Evolutionary conservation across 352 stramenopile genomes (phyloP).

Genomic region (Blastocystis hominis): DNA sequence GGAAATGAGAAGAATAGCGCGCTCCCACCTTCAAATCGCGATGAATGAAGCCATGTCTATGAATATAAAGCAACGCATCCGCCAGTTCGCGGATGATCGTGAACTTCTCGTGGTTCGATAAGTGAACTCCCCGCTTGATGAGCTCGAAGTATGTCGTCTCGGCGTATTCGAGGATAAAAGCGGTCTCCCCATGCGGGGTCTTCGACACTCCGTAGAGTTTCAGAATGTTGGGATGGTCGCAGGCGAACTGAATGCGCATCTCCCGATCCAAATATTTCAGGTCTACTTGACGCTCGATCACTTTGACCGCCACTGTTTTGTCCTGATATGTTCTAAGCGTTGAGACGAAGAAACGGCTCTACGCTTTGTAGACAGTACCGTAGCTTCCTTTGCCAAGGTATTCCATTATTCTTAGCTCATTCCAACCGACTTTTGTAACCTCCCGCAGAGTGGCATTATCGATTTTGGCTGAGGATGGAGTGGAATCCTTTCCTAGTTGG

Average conservation of each 20-base stretch:
- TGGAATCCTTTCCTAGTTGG: too few relatives aligned
- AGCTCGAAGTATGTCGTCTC: background rate
- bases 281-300: background rate
- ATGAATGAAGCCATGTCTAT: background rate
- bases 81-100: conserved; percentile 1
- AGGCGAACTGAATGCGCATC: background rate
- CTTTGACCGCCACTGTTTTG: background rate
- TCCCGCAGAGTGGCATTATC: too few relatives aligned
- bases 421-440: too few relatives aligned
- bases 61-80: background rate
- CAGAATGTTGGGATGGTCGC: background rate
- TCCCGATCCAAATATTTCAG: background rate
- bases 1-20: too few relatives aligned
- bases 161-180: background rate
- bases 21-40: background rate
- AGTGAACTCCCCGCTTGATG: background rate
- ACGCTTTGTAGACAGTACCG: background rate
- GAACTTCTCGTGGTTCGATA: background rate
- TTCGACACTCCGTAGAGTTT: background rate
- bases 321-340: background rate
- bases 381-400: background rate
- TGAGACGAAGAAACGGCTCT: background rate
- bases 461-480: too few relatives aligned
- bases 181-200: background rate
- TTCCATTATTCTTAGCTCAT: background rate